Percentiles rank a stretch among this genome's conserved stretches.
Evolutionary conservation across 2,329 filamentous ascomycete genomes (phyloP).

Genomic region (Trichoderma arundinaceum): DNA sequence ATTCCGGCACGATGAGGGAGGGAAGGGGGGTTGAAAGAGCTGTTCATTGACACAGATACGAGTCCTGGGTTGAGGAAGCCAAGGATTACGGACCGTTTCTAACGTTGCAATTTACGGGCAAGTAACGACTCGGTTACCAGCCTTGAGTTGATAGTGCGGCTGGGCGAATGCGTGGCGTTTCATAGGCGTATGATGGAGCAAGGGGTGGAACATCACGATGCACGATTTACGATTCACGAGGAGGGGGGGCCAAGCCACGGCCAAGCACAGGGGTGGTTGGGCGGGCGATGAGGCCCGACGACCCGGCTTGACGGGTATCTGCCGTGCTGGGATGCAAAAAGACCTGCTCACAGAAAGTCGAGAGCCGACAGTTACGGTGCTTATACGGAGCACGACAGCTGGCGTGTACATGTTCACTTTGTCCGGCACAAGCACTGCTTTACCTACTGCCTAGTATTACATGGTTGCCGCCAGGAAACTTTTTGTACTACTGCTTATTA

Average conservation of each 20-base stretch:
- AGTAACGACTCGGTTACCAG: background rate
- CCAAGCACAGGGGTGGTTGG: background rate
- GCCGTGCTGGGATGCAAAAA: slow-evolving; percentile 13
- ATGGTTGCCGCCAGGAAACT: background rate
- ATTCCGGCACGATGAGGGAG: slow-evolving; percentile 40
- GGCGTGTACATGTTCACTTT: background rate
- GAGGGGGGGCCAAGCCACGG: background rate
- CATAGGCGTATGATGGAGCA: slow-evolving; percentile 1
- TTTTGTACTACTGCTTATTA: background rate
- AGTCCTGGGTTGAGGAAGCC: background rate
- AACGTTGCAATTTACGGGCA: background rate
- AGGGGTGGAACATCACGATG: slow-evolving; percentile 15
- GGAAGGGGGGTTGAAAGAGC: background rate
- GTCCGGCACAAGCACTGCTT: background rate
- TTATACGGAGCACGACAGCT: background rate
- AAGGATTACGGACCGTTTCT: background rate
- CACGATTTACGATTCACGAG: slow-evolving; percentile 27
- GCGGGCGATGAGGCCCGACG: background rate
- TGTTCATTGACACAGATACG: background rate
- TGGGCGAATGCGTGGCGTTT: slow-evolving; percentile 6
- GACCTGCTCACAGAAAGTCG: background rate
- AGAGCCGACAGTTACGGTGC: background rate
- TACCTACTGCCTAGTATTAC: background rate
- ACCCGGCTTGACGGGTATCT: slow-evolving; percentile 1
- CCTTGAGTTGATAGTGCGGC: background rate